Conservation (phyloP, 1,284 basidiomycete genomes). For the Cutaneotrichosporon daszewskae region DNA sequence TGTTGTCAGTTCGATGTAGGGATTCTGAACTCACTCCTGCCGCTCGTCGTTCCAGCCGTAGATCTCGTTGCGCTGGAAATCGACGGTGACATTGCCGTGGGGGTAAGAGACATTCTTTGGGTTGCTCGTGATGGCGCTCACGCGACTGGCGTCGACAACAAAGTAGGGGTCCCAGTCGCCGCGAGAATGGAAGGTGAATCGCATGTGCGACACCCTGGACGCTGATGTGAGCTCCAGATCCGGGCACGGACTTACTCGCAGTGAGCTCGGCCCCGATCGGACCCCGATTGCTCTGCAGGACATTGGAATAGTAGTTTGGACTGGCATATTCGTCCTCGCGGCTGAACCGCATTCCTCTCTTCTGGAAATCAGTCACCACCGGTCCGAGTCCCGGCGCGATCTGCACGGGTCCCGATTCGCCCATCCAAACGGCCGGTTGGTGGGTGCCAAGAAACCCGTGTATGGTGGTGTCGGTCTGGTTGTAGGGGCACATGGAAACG, state of each 20-base stretch:
- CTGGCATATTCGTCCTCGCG: conserved; percentile 59
- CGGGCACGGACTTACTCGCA: conserved; percentile 55
- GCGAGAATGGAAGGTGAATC: conserved; percentile 61
- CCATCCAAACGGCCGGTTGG: conserved; percentile 88
- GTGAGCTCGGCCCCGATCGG: conserved; percentile 60
- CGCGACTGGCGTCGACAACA: conserved; percentile 64
- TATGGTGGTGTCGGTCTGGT: conserved; percentile 59
- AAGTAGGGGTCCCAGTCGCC: conserved; percentile 54
- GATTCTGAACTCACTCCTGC: conserved; percentile 60
- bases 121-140: conserved; percentile 56
- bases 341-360: conserved; percentile 58
- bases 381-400: conserved; percentile 59
- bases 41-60: conserved; percentile 66
- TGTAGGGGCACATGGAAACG: conserved; percentile 71
- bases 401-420: conserved; percentile 62
- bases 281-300: conserved; percentile 55
- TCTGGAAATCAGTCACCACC: conserved; percentile 56
- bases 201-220: conserved; percentile 69
- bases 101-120: conserved; percentile 57
- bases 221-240: conserved; percentile 47
- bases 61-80: conserved; percentile 54
- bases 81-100: conserved; percentile 55
- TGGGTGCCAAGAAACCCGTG: conserved; percentile 67
- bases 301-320: conserved; percentile 63
- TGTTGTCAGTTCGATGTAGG: conserved; percentile 15